phyloP scores from a whole-genome alignment of 371 early-diverging fungal species.

The Coelomomyces lativittatus region DNA sequence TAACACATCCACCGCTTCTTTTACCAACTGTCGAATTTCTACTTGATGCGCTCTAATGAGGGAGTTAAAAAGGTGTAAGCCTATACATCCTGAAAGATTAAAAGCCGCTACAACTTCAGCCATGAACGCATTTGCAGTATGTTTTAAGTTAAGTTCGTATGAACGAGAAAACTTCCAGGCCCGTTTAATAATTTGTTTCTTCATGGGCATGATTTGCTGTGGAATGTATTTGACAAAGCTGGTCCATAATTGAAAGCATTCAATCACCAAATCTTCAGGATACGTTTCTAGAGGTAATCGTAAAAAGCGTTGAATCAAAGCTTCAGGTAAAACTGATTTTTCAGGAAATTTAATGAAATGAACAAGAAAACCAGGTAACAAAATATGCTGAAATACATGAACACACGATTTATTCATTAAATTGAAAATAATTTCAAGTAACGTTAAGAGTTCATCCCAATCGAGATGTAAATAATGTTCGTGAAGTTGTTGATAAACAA shows the following conservation, averaged over 20 bases:
- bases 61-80: slow-evolving; percentile 69
- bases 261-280: background rate
- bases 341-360: background rate
- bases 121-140: slow-evolving; percentile 79
- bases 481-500: background rate
- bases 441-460: background rate
- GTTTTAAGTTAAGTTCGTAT: slow-evolving; percentile 82
- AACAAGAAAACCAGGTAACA: background rate
- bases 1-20: slow-evolving; percentile 81
- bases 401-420: background rate
- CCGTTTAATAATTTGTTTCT: slow-evolving; percentile 66
- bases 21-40: slow-evolving; percentile 62
- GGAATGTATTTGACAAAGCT: background rate
- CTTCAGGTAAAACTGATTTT: background rate
- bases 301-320: background rate
- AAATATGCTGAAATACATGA: background rate
- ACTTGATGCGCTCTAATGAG: slow-evolving; percentile 71
- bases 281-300: background rate
- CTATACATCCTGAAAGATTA: slow-evolving; percentile 79
- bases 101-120: slow-evolving; percentile 76
- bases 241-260: background rate
- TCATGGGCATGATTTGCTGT: background rate
- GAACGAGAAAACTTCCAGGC: slow-evolving; percentile 75
- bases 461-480: background rate
- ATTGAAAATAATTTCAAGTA: background rate